A percentile compares a stretch with the other conserved stretches of the same genome.
phyloP scores from a whole-genome alignment of 352 stramenopile species.

The Globisporangium uncinulatum region DNA sequence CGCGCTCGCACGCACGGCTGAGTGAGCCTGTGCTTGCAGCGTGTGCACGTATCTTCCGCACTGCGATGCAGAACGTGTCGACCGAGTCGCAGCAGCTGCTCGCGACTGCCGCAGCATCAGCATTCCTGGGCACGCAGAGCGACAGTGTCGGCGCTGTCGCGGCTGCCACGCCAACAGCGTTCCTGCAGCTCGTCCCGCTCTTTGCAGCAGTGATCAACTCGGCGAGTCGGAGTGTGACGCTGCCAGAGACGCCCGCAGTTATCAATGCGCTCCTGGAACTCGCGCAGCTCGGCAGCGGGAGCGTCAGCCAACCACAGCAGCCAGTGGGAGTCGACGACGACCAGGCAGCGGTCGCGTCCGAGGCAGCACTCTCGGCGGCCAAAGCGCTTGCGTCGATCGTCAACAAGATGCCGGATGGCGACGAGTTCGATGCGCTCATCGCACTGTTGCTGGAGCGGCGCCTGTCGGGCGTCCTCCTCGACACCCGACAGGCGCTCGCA shows the following conservation, averaged over 20 bases:
- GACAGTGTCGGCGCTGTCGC: constrained; percentile 19
- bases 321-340: too few species aligned
- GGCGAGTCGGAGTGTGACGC: constrained; percentile 40
- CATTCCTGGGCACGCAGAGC: constrained; percentile 49
- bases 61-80: constrained; percentile 74
- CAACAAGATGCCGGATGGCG: constrained; percentile 83
- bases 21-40: constrained; percentile 37
- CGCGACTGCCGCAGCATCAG: constrained; percentile 44
- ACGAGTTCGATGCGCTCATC: constrained; percentile 73
- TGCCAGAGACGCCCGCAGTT: constrained; percentile 58
- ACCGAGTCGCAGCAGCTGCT: constrained; percentile 56
- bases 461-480: constrained; percentile 48
- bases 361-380: constrained; percentile 55
- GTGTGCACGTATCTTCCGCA: constrained; percentile 59
- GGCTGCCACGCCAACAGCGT: constrained; percentile 17
- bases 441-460: constrained; percentile 62
- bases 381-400: constrained; percentile 82
- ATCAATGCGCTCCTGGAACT: constrained; percentile 79
- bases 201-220: constrained; percentile 81
- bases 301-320: neutral
- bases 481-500: constrained; percentile 25
- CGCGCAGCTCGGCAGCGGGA: constrained; percentile 38
- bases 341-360: constrained; percentile 22
- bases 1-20: constrained; percentile 20
- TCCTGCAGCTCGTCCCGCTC: constrained; percentile 66